Base-by-base conservation (phyloP, 495 filamentous ascomycete genomes). In the Poronia punctata region DNA sequence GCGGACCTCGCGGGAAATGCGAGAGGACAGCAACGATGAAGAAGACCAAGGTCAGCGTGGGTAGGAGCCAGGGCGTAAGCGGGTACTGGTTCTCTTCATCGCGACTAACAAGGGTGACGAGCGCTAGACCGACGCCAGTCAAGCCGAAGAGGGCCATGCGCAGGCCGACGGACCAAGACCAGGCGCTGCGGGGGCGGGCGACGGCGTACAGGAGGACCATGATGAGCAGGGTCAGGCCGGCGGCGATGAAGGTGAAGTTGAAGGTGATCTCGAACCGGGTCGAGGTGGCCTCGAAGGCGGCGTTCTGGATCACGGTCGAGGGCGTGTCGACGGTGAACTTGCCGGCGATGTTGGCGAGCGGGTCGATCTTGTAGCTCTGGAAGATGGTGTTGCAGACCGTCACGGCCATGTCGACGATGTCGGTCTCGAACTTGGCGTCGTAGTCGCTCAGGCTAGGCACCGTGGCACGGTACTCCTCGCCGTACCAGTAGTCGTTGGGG, bases 221-320 rank as follows among this genome's bases (percentile, higher is more conserved):
- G 52, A 95, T 86, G 8, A 79, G 75, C 28, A 96, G 75, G 29
- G 95, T 78, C 20, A 96, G 69, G 0, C 88, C 89, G 58, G 95
- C 88, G 2, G 86, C 89, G 8, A 95, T 82, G 36, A 77, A 71
- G 10, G 78, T 82, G 31, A 80, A 67, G 7, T 83, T 82, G 3
- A 85, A 80, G 31, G 90, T 74, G 12, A 96, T 11, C 4, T 14
- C 14, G 68, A 55, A 87, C 70, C 7, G 84, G 2, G 22, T 20
- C 34, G 18, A 40, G 22, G 46, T 52, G 16, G 31, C 15, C 2
- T 33, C n/a, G 15, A 14, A 9, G 1, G 40, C 43, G 16, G 21
- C 28, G 15, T 22, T 17, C 15, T 54, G 42, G 12, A 52, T 18
- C 29, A 43, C 44, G 1, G 25, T 23, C 3, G 35, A 29, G 10